These are phyloP conservation scores for Aspergillus ustus DNA, from an alignment of 2,329 filamentous ascomycete species.

Conservation along the genomic window DNA sequence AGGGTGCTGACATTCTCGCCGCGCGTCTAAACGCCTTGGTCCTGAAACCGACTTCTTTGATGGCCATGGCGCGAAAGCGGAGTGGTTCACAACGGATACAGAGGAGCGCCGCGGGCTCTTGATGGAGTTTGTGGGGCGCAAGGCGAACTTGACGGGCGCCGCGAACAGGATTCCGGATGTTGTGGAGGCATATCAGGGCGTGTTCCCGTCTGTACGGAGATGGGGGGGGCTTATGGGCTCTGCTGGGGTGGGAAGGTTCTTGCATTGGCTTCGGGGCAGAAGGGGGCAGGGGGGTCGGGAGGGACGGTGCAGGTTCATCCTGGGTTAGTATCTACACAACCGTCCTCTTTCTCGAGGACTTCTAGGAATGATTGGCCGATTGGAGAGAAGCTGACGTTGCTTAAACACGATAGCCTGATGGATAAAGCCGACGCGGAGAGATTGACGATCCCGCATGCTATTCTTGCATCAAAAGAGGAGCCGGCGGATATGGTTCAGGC, in stretches of 20 bases:
- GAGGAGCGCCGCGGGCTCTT: slow-evolving; percentile 67
- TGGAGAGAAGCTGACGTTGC: not conserved
- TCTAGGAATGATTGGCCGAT: not conserved
- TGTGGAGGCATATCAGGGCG: slow-evolving; percentile 53
- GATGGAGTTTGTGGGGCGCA: slow-evolving; percentile 60
- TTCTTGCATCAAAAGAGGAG: slow-evolving; percentile 72
- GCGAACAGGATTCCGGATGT: slow-evolving; percentile 38
- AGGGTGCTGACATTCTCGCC: slow-evolving; percentile 65
- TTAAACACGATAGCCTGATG: slow-evolving; percentile 35
- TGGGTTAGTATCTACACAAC: slow-evolving; percentile 25
- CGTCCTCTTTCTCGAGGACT: not conserved
- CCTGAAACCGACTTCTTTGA: slow-evolving; percentile 49
- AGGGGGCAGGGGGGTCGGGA: slow-evolving; percentile 61
- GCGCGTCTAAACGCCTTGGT: slow-evolving; percentile 45
- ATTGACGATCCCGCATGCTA: slow-evolving; percentile 64
- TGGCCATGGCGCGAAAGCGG: slow-evolving; percentile 46
- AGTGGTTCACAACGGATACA: slow-evolving; percentile 65
- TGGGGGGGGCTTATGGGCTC: slow-evolving; percentile 68
- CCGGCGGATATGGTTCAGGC: slow-evolving; percentile 55
- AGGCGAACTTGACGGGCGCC: slow-evolving; percentile 36
- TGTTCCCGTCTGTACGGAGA: slow-evolving; percentile 60
- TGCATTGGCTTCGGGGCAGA: slow-evolving; percentile 51
- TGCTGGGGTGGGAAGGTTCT: slow-evolving; percentile 72
- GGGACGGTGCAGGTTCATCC: slow-evolving; percentile 44
- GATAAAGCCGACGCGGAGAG: slow-evolving; percentile 64